Conservation (phyloP, 768 basidiomycete species). For the Clitopilus hobsonii region DNA sequence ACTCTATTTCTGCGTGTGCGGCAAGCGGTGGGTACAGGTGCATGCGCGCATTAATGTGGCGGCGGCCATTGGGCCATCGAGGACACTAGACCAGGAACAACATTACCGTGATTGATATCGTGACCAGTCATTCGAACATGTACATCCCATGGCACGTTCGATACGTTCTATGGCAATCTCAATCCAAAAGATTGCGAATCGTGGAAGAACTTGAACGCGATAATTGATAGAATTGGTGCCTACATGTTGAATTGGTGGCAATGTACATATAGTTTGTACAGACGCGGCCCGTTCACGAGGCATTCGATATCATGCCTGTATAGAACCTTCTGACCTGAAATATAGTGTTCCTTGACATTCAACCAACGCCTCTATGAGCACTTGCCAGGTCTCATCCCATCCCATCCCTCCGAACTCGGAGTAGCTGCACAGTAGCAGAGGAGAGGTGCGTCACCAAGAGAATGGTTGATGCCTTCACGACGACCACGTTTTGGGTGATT, state of each 20-base stretch:
- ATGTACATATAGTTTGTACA: too few relatives aligned
- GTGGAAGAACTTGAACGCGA: too few relatives aligned
- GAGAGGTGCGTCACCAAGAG: not conserved
- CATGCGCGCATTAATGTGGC: not conserved
- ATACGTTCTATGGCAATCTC: not conserved
- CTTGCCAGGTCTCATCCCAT: too few relatives aligned
- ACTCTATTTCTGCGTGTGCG: not conserved
- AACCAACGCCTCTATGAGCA: too few relatives aligned
- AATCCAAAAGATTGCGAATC: not conserved
- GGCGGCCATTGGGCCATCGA: not conserved
- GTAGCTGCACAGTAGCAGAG: not conserved
- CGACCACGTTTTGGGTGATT: not conserved
- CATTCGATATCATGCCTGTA: not conserved
- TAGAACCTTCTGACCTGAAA: not conserved
- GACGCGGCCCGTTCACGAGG: not conserved
- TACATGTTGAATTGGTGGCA: not conserved
- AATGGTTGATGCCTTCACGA: not conserved
- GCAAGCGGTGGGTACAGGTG: not conserved
- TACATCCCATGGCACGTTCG: too few relatives aligned
- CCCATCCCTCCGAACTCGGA: not conserved
- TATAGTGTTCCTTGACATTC: too few relatives aligned
- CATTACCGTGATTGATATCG: too few relatives aligned
- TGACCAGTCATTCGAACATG: not conserved
- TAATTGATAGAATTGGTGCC: not conserved
- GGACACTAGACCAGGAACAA: not conserved